Base-by-base conservation (phyloP, 257 asterid species). In the Pogostemon cablin region DNA sequence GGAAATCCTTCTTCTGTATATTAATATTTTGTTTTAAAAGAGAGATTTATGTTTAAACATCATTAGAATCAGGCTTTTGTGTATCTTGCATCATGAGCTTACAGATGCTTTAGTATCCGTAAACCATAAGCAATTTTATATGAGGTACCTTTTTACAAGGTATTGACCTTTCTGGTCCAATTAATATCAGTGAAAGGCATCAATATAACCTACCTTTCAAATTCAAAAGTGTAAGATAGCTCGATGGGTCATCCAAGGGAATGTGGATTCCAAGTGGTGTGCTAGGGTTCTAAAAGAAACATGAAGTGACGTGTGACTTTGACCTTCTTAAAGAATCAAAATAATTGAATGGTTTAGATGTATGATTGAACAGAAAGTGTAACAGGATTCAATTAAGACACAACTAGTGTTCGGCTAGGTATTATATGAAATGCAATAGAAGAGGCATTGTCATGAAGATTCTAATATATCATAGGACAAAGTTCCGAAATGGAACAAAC, bases 61-160 rank as follows among this genome's bases (percentile, higher is more conserved):
- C 2, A 32, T 3, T 44, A 17, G 64, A 12, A 34, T 62, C 25
- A 2, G 50, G 9, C 42, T 20, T 8, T 40, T 44, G 7, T 63
- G 11, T 58, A 11, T 25, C 34, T 9, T 72, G 48, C 61, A 35
- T 15, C 48, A 43, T 39, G 49, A 47, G 7, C 5, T 55, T 8
- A 20, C 40, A 43, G 40, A 25, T 47, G 70, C 46, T 40, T 49
- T 66, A 47, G 65, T 34, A 43, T 42, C 54, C 47, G 43, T 20
- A 69, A 69, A 58, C 56, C 48, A 54, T 37, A 25, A 67, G 9
- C 73, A 72, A 67, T 32, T 60, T 17, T 37, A 15, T 42, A 70
- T 44, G 66, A 41, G 12, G 68, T 35, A 54, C 62, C 35, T 9
- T 57, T 5, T 4, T 7, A 38, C 61, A 37, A 35, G 65, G 25